Evolutionary conservation across 176 grass and related monocot genomes (phyloP).

Genomic region (Areca catechu): DNA sequence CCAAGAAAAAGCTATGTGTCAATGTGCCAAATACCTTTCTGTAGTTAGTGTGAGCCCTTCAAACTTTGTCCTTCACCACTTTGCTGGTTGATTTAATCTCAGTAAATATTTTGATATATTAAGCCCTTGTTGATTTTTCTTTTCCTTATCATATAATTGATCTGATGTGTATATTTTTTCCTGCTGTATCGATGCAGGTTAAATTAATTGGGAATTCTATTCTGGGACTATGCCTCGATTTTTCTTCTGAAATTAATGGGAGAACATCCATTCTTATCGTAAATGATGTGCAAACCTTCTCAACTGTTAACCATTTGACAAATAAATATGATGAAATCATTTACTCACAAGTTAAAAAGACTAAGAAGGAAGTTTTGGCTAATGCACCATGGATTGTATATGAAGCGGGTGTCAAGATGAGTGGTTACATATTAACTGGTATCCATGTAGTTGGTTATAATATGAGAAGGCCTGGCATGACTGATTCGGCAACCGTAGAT

Average conservation of each 20-base stretch:
- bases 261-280: conserved; percentile 44
- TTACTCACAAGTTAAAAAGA: conserved; percentile 29
- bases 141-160: too few species aligned
- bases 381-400: conserved; percentile 40
- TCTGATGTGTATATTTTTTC: not conserved
- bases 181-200: conserved; percentile 31
- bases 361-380: conserved; percentile 2
- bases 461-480: conserved; percentile 28
- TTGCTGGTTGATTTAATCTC: too few species aligned
- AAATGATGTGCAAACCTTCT: conserved; percentile 32
- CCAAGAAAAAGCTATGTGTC: too few species aligned
- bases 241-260: conserved; percentile 30
- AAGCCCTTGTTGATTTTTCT: too few species aligned
- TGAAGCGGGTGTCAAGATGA: conserved; percentile 33
- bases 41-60: too few species aligned
- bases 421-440: conserved; percentile 38
- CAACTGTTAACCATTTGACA: conserved; percentile 26
- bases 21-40: too few species aligned
- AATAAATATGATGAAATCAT: conserved; percentile 35
- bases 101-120: too few species aligned
- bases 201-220: conserved; percentile 38
- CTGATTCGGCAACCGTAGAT: conserved; percentile 5
- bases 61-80: too few species aligned
- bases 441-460: conserved; percentile 39
- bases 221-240: conserved; percentile 53